Base-by-base conservation (phyloP, 495 filamentous ascomycete species). In the Aeminium ludgeri region DNA sequence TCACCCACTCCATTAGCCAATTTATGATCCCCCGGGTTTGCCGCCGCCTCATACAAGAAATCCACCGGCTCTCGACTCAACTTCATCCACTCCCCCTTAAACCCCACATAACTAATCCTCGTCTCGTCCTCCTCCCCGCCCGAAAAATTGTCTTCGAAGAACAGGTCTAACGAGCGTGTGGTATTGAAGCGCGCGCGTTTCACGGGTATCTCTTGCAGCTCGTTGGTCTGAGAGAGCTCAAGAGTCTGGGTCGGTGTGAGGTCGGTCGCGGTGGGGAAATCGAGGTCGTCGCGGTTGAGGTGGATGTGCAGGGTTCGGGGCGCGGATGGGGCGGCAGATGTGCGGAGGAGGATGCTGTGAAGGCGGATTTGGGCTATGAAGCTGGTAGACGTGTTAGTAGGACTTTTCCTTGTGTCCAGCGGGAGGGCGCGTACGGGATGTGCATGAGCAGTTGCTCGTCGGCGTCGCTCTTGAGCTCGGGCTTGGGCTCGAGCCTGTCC, bases 401-500 rank as follows among this genome's bases (percentile, higher is more conserved):
- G 17, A 6, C 10, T 8, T 10, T 38, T n/a, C n/a, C n/a, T n/a
- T n/a, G n/a, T n/a, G n/a, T 25, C 8, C 4, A 25, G 23, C 8
- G 23, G 23, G 23, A 8, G 23, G 8, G 23, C 3, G 12, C 11
- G 36, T 64, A 96, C 87, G 89, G 91, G 16, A 96, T 70, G 52
- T 78, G 74, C 62, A 96, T 80, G 27, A 97, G 54, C n/a, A 97
- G 46, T 62, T 97, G 85, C 65, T 94, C 89, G 54, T 96, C 89
- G 0, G 76, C 74, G 56, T 87, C 81, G 44, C 85, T 94, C 55
- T 66, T 70, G 10, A 97, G 67, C 58, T 86, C 76, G 0, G 82
- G 81, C 46, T 76, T 63, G 8, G 68, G 56, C 20, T 76, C 58
- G 43, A 95, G 49, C 41, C 89, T 65, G 56, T 94, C 76, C 3